A percentile compares a stretch with the other conserved stretches of the same genome.
These are phyloP conservation scores for Rhododendron kiyosumense DNA, from an alignment of 148 eudicot species.

Conservation along the genomic window DNA sequence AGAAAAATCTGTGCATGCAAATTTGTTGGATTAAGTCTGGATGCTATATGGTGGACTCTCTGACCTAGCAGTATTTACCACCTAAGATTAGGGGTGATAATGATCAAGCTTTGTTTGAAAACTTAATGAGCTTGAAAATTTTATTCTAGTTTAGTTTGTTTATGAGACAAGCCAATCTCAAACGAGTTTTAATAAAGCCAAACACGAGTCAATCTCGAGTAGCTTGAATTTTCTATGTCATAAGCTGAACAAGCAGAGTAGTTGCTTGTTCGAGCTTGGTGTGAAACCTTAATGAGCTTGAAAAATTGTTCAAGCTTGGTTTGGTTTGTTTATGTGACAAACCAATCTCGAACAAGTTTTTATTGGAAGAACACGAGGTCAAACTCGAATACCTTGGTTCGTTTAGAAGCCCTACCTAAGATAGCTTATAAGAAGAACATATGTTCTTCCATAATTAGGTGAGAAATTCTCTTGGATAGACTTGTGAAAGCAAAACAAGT, in stretches of 20 bases:
- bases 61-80: not conserved
- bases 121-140: too few species aligned
- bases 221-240: too few species aligned
- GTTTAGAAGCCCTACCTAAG: not conserved
- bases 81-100: not conserved
- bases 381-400: not conserved
- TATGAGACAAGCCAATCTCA: too few species aligned
- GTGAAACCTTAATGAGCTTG: too few species aligned
- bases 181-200: too few species aligned
- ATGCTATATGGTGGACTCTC: not conserved
- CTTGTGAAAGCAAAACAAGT: not conserved
- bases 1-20: not conserved
- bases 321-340: too few species aligned
- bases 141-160: too few species aligned
- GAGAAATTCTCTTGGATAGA: not conserved
- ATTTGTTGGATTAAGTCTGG: not conserved
- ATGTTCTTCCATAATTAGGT: not conserved
- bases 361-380: too few species aligned
- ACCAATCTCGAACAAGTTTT: too few species aligned
- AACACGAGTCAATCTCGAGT: too few species aligned
- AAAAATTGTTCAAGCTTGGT: too few species aligned
- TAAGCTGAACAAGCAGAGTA: too few species aligned
- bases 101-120: not conserved
- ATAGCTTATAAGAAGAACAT: not conserved
- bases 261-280: not conserved